These are phyloP conservation scores for Scheffersomyces coipomensis DNA, from an alignment of 805 yeast genomes.

Conservation along the genomic window DNA sequence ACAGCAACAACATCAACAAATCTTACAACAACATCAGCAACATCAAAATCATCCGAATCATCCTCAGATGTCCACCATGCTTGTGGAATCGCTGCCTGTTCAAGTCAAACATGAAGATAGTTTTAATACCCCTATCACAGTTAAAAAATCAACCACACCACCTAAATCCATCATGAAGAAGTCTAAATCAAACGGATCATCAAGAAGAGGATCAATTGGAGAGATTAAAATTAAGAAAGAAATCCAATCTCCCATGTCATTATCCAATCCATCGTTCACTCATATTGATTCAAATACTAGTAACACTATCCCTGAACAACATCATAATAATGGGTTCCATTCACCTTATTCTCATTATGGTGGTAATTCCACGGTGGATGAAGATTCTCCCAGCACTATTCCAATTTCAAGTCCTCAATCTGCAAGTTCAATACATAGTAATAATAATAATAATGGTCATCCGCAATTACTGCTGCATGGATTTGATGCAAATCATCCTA, in stretches of 20 bases:
- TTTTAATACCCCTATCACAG: not conserved
- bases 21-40: not conserved
- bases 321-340: not conserved
- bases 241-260: not conserved
- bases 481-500: not conserved
- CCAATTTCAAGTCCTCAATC: slow-evolving; percentile 5
- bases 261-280: not conserved
- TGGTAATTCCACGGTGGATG: not conserved
- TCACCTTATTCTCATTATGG: not conserved
- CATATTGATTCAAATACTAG: too few species aligned
- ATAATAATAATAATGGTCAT: not conserved
- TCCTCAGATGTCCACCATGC: not conserved
- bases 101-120: not conserved
- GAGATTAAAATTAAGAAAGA: not conserved
- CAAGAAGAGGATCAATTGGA: not conserved
- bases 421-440: not conserved
- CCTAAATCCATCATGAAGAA: not conserved
- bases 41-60: not conserved
- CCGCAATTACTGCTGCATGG: not conserved
- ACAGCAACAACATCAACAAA: not conserved
- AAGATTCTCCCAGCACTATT: slow-evolving; percentile 7
- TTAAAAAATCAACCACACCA: not conserved
- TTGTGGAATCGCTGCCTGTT: not conserved
- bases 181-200: too few species aligned
- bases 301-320: too few species aligned